These are phyloP conservation scores for Chrysosporium keratinophilum DNA, from an alignment of 2,329 filamentous ascomycete species.

Conservation along the genomic window DNA sequence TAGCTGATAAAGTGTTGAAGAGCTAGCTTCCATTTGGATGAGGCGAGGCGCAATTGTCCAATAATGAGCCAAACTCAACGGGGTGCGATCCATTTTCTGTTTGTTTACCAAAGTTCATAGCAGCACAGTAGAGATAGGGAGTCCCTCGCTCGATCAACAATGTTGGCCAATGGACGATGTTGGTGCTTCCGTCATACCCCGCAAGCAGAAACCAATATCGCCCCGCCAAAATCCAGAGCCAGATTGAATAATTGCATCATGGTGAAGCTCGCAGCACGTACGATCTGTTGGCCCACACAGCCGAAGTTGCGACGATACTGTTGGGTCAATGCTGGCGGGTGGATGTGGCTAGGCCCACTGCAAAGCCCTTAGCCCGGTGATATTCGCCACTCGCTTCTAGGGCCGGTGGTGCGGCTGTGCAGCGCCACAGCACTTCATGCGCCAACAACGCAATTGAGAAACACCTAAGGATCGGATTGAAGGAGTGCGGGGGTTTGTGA, in stretches of 20 bases:
- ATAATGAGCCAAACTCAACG: not conserved
- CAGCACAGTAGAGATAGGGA: too few species aligned
- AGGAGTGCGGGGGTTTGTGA: not conserved
- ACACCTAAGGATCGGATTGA: too few species aligned
- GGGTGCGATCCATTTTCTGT: not conserved
- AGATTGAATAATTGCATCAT: not conserved
- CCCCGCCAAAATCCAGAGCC: constrained; percentile 7
- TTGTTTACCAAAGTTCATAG: not conserved
- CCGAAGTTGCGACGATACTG: not conserved
- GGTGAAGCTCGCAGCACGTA: not conserved
- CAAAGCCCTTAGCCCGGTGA: not conserved
- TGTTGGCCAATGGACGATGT: not conserved
- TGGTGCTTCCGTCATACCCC: not conserved
- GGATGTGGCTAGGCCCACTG: not conserved
- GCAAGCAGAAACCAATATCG: not conserved
- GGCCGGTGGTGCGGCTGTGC: not conserved
- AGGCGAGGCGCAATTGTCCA: not conserved
- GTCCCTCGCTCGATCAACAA: too few species aligned
- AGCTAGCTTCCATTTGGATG: not conserved
- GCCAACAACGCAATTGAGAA: too few species aligned
- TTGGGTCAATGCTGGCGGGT: not conserved
- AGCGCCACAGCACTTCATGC: constrained; percentile 1
- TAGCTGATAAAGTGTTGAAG: not conserved
- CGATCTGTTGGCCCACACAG: not conserved
- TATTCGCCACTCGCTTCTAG: not conserved